A percentile compares a stretch with the other conserved stretches of the same genome.
phyloP scores from a whole-genome alignment of 1,284 basidiomycete species.

The Vanrija humicola region DNA sequence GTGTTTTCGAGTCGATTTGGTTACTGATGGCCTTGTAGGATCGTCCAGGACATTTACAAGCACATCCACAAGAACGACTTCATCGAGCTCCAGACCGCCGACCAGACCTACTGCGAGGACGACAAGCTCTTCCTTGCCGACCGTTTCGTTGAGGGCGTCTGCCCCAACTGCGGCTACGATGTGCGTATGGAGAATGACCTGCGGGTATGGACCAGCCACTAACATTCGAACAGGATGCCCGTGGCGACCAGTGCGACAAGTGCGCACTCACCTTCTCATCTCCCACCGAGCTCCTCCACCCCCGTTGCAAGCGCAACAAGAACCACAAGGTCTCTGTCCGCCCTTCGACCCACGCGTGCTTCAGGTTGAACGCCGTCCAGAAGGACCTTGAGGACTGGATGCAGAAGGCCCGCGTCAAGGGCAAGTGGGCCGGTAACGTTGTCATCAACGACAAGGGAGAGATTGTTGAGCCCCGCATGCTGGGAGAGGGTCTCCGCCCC shows the following conservation, averaged over 20 bases:
- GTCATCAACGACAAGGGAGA: slow-evolving; percentile 82
- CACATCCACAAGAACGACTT: slow-evolving; percentile 73
- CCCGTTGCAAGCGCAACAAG: slow-evolving; percentile 86
- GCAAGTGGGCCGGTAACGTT: slow-evolving; percentile 88
- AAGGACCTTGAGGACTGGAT: slow-evolving; percentile 85
- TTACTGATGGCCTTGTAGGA: slow-evolving; percentile 54
- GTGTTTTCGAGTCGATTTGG: neutral
- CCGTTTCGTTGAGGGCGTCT: slow-evolving; percentile 90
- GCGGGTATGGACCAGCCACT: neutral
- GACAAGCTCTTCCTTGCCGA: slow-evolving; percentile 91
- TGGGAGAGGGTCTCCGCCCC: slow-evolving; percentile 72
- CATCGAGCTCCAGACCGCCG: slow-evolving; percentile 75
- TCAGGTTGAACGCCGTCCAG: slow-evolving; percentile 81
- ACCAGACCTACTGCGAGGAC: slow-evolving; percentile 89
- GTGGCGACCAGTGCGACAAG: slow-evolving; percentile 97
- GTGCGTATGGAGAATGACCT: slow-evolving; percentile 48
- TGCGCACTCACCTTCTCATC: slow-evolving; percentile 86
- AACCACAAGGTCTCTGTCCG: slow-evolving; percentile 70
- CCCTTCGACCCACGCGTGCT: slow-evolving; percentile 90
- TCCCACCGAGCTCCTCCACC: slow-evolving; percentile 87
- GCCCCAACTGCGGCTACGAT: slow-evolving; percentile 82
- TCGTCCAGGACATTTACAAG: slow-evolving; percentile 80
- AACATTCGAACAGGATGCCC: slow-evolving; percentile 67
- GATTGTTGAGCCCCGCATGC: slow-evolving; percentile 86
- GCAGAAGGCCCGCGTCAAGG: slow-evolving; percentile 68